These are phyloP conservation scores for Rosa lucieae DNA, from an alignment of 306 rosid species.

Conservation along the genomic window DNA sequence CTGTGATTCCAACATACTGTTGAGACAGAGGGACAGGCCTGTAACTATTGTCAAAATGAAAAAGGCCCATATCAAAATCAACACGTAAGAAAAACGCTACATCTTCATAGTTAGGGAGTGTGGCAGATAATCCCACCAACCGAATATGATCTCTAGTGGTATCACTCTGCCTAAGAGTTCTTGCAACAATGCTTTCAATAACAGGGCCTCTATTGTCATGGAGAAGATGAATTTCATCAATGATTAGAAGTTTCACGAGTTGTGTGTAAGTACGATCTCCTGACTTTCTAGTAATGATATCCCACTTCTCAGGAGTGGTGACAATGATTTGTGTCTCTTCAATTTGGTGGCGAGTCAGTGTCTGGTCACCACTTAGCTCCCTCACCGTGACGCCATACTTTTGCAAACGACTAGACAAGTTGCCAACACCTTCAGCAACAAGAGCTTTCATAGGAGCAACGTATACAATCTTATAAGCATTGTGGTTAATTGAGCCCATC, in stretches of 20 bases:
- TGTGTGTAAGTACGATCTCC: conserved; percentile 94
- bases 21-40: conserved; percentile 96
- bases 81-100: conserved; percentile 86
- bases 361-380: conserved; percentile 95
- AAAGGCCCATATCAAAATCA: conserved; percentile 62
- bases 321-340: conserved; percentile 96
- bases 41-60: conserved; percentile 80
- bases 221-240: conserved; percentile 96
- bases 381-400: conserved; percentile 74
- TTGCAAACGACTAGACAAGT: conserved; percentile 85
- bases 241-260: conserved; percentile 82
- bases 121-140: conserved; percentile 94
- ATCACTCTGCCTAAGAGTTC: conserved; percentile 95
- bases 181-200: conserved; percentile 92
- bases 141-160: conserved; percentile 83
- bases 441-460: conserved; percentile 99
- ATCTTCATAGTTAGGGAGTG: conserved; percentile 88
- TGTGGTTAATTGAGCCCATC: conserved; percentile 79
- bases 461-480: conserved; percentile 80
- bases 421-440: conserved; percentile 95
- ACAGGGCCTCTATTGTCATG: conserved; percentile 97
- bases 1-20: conserved; percentile 83
- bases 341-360: conserved; percentile 80
- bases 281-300: conserved; percentile 86
- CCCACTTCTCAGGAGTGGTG: conserved; percentile 99